These are phyloP conservation scores for Ramaria rubella DNA, from an alignment of 768 basidiomycete genomes.

Conservation along the genomic window DNA sequence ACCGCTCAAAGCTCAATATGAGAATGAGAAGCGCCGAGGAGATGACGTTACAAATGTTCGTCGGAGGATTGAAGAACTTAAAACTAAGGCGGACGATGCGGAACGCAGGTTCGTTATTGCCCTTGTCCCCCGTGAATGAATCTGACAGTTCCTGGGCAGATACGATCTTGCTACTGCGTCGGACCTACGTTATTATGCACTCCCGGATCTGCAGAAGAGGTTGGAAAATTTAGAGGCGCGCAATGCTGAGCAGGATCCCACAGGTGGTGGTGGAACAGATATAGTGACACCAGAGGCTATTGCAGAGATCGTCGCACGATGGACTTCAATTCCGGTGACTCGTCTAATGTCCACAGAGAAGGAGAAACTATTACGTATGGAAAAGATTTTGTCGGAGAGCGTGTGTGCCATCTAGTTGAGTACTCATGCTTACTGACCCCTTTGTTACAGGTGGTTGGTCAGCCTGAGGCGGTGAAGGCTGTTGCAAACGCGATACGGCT, in stretches of 20 bases:
- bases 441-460: constrained; percentile 49
- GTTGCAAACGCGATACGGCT: constrained; percentile 92
- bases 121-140: constrained; percentile 11
- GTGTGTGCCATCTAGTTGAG: constrained; percentile 31
- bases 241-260: constrained; percentile 62
- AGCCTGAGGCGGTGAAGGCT: constrained; percentile 84
- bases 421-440: neutral
- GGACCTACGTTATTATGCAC: constrained; percentile 85
- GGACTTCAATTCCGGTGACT: constrained; percentile 90
- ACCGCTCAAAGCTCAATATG: constrained; percentile 80
- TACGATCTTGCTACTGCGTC: constrained; percentile 72
- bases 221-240: constrained; percentile 47
- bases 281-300: constrained; percentile 84
- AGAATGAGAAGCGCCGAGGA: constrained; percentile 75
- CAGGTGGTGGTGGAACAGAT: constrained; percentile 53
- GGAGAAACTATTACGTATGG: constrained; percentile 84
- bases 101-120: constrained; percentile 59
- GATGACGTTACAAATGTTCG: constrained; percentile 74
- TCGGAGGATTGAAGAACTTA: constrained; percentile 83
- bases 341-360: constrained; percentile 82
- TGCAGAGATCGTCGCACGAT: constrained; percentile 87
- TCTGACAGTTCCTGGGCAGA: constrained; percentile 28
- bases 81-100: constrained; percentile 88
- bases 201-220: constrained; percentile 72
- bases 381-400: constrained; percentile 65